Base-by-base conservation (phyloP, 2,329 filamentous ascomycete species). In the Stagonosporopsis cucurbitacearum region DNA sequence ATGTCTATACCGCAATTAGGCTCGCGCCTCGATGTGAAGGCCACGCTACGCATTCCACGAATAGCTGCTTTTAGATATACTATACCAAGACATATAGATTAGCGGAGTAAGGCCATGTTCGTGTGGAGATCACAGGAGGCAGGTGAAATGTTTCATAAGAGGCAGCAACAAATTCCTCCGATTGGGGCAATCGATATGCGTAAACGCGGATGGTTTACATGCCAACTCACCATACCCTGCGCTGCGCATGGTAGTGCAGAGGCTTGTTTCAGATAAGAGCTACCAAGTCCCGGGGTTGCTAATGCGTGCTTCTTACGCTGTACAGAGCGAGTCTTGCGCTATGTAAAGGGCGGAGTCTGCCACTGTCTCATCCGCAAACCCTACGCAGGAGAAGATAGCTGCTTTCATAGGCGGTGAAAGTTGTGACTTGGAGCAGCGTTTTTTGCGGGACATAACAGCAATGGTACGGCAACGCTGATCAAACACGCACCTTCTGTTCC, bases 81-180 rank as follows among this genome's bases (percentile, higher is more conserved):
- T 15, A 52, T 36, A 57, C 54, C 49, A 57, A 53, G 54, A 41
- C 15, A 57, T 28, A 28, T 52, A 57, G 13, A 57, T 53, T 57
- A 22, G 9, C 20, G 1, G 23, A 48, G 35, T 28, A 30, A 20
- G 22, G 26, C 7, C 30, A 15, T 17, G 12, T 20, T 20, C 6
- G 20, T 26, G n/a, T 50, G 47, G 33, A 28, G 23, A n/a, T 43
- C 25, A 6, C 40, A 32, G 40, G 35, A 50, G 23, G 5, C 46
- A 11, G 28, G 17, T 32, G 3, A 44, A 46, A 19, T 15, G 33
- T 44, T 44, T 23, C 48, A 36, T 20, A n/a, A 36, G 20, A 25
- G 23, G 46, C 39, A 57, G 22, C 20, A 45, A 35, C n/a, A 28
- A 19, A 54, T 40, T 15, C 33, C 42, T 52, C 54, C 55, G 39